Conservation (phyloP, 1,284 basidiomycete genomes). For the Gymnopus androsaceus region DNA sequence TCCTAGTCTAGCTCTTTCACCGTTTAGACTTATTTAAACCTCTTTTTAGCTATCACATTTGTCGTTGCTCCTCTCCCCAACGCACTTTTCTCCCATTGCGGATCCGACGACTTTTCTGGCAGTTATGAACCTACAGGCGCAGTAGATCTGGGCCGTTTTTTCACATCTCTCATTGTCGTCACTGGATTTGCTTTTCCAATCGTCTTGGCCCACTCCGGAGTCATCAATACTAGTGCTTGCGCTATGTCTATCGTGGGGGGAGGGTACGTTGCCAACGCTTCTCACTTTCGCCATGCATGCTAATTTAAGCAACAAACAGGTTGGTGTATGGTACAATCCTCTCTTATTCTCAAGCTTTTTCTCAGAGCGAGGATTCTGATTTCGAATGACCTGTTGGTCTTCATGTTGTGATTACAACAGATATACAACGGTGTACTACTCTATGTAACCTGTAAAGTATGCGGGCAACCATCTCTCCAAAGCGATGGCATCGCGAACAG, state of each 20-base stretch:
- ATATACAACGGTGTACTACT: constrained; percentile 13
- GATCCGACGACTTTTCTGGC: constrained; percentile 80
- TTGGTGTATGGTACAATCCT: constrained; percentile 95
- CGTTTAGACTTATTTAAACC: background rate
- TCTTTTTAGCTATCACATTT: constrained; percentile 85
- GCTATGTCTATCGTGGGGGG: constrained; percentile 95
- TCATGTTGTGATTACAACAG: constrained; percentile 17
- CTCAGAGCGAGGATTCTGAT: constrained; percentile 72
- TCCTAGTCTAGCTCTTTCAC: constrained; percentile 22
- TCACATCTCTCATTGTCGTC: constrained; percentile 88
- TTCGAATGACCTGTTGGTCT: constrained; percentile 52
- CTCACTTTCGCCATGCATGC: background rate
- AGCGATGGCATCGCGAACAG: background rate
- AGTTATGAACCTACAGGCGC: constrained; percentile 64
- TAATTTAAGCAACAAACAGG: constrained; percentile 40
- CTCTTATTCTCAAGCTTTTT: constrained; percentile 85
- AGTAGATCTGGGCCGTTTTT: constrained; percentile 86
- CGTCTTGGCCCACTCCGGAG: constrained; percentile 87
- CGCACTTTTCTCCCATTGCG: constrained; percentile 84
- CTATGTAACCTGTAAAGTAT: constrained; percentile 16
- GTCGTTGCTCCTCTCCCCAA: constrained; percentile 96
- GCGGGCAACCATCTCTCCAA: background rate
- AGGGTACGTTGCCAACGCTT: constrained; percentile 51
- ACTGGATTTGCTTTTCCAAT: constrained; percentile 94
- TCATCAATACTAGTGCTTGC: constrained; percentile 86